A percentile compares a stretch with the other conserved stretches of the same genome.
phyloP scores from a whole-genome alignment of 768 basidiomycete genomes.

The Mycena amicta region DNA sequence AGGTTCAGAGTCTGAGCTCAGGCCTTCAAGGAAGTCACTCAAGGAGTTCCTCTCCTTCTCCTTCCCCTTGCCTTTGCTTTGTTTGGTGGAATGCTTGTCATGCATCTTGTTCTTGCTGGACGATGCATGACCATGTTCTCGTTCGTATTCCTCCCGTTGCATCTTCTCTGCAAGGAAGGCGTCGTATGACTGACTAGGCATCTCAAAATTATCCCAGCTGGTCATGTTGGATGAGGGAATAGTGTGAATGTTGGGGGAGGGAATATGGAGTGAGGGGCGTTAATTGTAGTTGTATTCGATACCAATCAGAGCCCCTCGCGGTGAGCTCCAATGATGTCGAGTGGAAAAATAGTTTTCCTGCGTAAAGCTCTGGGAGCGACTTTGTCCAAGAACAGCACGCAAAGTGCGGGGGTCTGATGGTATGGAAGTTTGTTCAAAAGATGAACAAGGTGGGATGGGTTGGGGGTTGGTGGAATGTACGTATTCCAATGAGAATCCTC shows the following conservation, averaged over 20 bases:
- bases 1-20: background rate
- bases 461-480: too few relatives aligned
- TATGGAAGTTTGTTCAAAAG: background rate
- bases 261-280: background rate
- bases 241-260: background rate
- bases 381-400: background rate
- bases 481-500: too few relatives aligned
- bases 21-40: background rate
- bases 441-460: too few relatives aligned
- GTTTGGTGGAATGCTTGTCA: too few relatives aligned
- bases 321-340: conserved; percentile 15
- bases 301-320: conserved; percentile 5
- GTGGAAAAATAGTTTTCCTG: background rate
- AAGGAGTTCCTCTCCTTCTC: background rate
- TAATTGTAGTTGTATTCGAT: background rate
- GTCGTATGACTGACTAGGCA: background rate
- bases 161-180: background rate
- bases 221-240: background rate
- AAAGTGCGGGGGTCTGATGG: background rate
- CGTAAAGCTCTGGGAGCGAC: background rate
- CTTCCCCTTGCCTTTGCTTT: background rate
- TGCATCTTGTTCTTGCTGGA: background rate
- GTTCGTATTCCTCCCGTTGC: background rate
- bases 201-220: background rate
- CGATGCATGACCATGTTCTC: background rate